Conservation (phyloP, 2,329 filamentous ascomycete genomes). For the Beauveria rudraprayagi region DNA sequence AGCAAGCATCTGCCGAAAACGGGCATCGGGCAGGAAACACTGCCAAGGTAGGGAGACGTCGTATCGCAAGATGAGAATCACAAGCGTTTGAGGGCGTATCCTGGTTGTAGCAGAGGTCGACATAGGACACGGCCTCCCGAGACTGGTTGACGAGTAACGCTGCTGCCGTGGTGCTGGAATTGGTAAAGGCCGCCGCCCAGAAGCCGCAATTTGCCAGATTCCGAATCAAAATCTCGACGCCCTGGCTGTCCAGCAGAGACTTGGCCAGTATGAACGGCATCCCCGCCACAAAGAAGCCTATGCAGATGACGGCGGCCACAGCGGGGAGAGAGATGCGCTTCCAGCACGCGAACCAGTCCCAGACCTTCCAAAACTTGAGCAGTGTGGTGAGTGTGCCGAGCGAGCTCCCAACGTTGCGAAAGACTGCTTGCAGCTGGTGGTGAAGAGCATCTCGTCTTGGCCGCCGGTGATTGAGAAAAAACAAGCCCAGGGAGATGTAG, state of each 20-base stretch:
- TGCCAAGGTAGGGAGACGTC: neutral
- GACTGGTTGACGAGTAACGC: neutral
- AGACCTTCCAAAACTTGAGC: neutral
- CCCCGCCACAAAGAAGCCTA: neutral
- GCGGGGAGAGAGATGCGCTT: neutral
- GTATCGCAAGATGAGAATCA: neutral
- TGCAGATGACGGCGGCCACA: neutral
- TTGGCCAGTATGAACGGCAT: neutral
- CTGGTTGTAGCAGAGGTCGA: conserved; percentile 1
- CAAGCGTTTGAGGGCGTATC: neutral
- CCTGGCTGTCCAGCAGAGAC: neutral
- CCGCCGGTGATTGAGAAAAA: neutral
- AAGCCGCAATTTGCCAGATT: neutral
- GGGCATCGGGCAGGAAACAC: neutral
- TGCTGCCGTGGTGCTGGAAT: neutral
- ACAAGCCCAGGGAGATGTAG: neutral
- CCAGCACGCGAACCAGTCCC: neutral
- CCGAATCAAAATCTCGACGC: neutral
- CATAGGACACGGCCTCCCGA: neutral
- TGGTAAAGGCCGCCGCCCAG: neutral
- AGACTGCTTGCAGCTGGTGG: neutral
- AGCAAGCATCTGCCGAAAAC: neutral
- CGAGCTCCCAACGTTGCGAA: neutral
- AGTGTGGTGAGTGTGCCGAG: neutral
- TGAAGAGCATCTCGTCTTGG: neutral